Conservation (phyloP, 768 basidiomycete genomes). For the Austroboletus eburneus region DNA sequence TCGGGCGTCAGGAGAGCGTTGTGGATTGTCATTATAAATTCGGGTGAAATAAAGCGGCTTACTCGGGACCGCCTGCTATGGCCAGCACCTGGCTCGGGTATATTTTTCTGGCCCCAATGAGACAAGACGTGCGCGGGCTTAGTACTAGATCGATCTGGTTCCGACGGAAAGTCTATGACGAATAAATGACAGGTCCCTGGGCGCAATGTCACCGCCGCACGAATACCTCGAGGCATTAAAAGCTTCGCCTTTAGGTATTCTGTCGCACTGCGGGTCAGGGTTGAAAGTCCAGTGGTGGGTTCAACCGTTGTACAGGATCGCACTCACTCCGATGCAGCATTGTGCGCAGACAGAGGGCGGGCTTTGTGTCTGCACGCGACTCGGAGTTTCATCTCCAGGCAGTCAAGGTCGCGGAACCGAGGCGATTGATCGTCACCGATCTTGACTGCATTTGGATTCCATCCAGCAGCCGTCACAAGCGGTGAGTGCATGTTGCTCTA, state of each 20-base stretch:
- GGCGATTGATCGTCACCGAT: conserved; percentile 18
- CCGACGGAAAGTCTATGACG: conserved; percentile 29
- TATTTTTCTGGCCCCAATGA: conserved; percentile 5
- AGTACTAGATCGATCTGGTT: conserved; percentile 20
- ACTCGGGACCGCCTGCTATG: conserved; percentile 23
- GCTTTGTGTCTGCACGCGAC: conserved; percentile 17
- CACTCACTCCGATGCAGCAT: conserved; percentile 10
- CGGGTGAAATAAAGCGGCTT: conserved; percentile 15
- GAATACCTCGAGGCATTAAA: conserved; percentile 31
- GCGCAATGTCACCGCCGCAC: conserved; percentile 31
- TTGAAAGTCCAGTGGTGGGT: conserved; percentile 20
- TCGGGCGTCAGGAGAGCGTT: conserved; percentile 5
- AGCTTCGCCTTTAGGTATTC: conserved; percentile 30
- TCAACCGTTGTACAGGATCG: conserved; percentile 7
- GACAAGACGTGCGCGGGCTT: conserved; percentile 16
- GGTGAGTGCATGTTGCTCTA: conserved; percentile 19
- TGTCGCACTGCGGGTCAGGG: conserved; percentile 30
- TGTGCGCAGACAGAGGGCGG: conserved; percentile 10
- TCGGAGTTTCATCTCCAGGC: neutral
- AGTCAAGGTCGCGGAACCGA: conserved; percentile 27
- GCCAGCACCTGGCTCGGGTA: conserved; percentile 10
- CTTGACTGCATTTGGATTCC: conserved; percentile 14
- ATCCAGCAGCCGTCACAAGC: conserved; percentile 6
- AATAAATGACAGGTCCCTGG: conserved; percentile 22
- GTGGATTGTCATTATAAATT: conserved; percentile 29